Percentiles rank a stretch among this genome's conserved stretches.
Conservation (phyloP, 176 grass and related monocot species). For the Oryza meridionalis region DNA sequence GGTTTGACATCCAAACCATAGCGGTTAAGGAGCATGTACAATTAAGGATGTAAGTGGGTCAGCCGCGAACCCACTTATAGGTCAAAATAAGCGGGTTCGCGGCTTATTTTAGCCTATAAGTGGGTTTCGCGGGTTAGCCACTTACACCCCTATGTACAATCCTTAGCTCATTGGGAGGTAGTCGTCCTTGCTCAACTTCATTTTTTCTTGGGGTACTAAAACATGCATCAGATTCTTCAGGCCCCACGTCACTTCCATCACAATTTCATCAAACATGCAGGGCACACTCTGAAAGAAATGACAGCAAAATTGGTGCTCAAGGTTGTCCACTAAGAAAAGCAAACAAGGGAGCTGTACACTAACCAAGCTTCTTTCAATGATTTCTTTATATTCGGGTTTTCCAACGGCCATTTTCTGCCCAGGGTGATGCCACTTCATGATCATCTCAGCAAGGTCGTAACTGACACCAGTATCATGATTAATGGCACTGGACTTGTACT, state of each 20-base stretch:
- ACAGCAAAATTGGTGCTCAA: not conserved
- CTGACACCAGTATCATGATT: slow-evolving; percentile 17
- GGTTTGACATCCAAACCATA: not conserved
- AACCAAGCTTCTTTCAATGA: slow-evolving; percentile 12
- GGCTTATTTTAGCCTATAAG: too few relatives aligned
- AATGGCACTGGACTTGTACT: slow-evolving; percentile 24
- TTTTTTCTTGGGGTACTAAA: slow-evolving; percentile 30
- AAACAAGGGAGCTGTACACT: not conserved
- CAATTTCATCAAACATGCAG: not conserved
- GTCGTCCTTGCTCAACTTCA: not conserved
- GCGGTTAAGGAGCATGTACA: too few relatives aligned
- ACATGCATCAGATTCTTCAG: slow-evolving; percentile 19
- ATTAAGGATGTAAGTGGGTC: too few relatives aligned
- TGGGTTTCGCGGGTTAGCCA: too few relatives aligned
- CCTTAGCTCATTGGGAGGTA: not conserved
- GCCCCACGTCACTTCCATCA: slow-evolving; percentile 5
- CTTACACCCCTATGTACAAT: too few relatives aligned
- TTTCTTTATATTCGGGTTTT: not conserved
- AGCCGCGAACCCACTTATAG: too few relatives aligned
- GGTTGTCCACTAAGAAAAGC: not conserved
- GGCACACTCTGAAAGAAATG: too few relatives aligned
- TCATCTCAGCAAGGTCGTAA: not conserved
- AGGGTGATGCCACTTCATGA: not conserved
- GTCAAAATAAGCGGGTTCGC: too few relatives aligned
- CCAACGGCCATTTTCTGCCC: slow-evolving; percentile 6